Percentiles rank a stretch among this genome's conserved stretches.
phyloP scores from a whole-genome alignment of 2,329 filamentous ascomycete genomes.

The Colletotrichum filicis region DNA sequence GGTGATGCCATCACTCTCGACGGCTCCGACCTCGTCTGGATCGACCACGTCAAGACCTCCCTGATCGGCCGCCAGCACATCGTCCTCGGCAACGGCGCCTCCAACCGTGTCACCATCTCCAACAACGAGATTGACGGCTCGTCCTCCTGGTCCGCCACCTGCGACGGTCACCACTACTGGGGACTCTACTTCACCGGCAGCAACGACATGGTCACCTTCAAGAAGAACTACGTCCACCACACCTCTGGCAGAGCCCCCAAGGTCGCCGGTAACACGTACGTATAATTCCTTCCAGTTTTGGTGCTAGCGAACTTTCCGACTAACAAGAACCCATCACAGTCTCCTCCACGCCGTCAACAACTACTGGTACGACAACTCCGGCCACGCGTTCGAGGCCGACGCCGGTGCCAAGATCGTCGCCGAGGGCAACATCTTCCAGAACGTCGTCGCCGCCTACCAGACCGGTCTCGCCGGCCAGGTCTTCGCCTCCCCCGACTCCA shows the following conservation, averaged over 20 bases:
- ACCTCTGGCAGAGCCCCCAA: slow-evolving; percentile 67
- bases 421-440: slow-evolving; percentile 69
- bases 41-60: slow-evolving; percentile 66
- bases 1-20: slow-evolving; percentile 67
- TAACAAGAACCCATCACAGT: neutral
- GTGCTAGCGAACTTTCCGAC: neutral
- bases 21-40: slow-evolving; percentile 58
- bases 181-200: slow-evolving; percentile 66
- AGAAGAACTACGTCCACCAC: slow-evolving; percentile 70
- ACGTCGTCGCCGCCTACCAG: slow-evolving; percentile 56
- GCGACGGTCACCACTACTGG: slow-evolving; percentile 71
- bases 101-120: slow-evolving; percentile 67
- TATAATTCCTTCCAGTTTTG: neutral
- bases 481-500: slow-evolving; percentile 45
- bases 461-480: slow-evolving; percentile 44
- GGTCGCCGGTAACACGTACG: slow-evolving; percentile 61
- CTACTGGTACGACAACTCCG: slow-evolving; percentile 55
- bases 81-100: slow-evolving; percentile 64
- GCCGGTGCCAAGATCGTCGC: slow-evolving; percentile 54
- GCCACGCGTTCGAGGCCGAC: slow-evolving; percentile 68
- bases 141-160: slow-evolving; percentile 65
- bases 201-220: slow-evolving; percentile 66
- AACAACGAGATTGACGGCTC: slow-evolving; percentile 69
- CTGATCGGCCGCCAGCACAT: slow-evolving; percentile 70
- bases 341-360: slow-evolving; percentile 71